Conservation (phyloP, 1,139 yeast genomes). For the Lodderomyces pseudojiufengensis region DNA sequence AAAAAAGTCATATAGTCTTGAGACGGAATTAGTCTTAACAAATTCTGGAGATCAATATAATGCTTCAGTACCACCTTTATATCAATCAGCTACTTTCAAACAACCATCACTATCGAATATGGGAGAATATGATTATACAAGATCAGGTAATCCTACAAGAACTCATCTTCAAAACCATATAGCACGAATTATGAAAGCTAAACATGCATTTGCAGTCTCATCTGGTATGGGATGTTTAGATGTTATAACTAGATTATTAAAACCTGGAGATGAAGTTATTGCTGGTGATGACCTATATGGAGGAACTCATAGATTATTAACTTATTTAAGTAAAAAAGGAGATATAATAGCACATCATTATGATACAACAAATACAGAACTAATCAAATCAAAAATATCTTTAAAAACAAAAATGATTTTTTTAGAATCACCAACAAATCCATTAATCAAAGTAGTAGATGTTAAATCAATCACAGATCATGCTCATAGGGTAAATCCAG, state of each 20-base stretch:
- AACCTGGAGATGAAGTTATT: constrained; percentile 78
- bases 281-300: constrained; percentile 95
- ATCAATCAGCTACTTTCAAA: constrained; percentile 91
- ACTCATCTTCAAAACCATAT: constrained; percentile 74
- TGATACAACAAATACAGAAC: constrained; percentile 72
- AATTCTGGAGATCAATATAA: constrained; percentile 69
- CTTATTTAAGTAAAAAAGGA: constrained; percentile 65
- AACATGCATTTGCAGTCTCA: constrained; percentile 73
- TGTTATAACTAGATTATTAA: constrained; percentile 68
- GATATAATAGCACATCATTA: constrained; percentile 69
- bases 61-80: constrained; percentile 84
- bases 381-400: constrained; percentile 52
- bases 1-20: constrained; percentile 44
- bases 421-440: constrained; percentile 89
- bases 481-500: constrained; percentile 67
- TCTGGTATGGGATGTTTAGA: constrained; percentile 94
- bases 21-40: constrained; percentile 72
- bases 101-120: constrained; percentile 69
- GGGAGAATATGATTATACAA: constrained; percentile 87
- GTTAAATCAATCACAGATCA: constrained; percentile 59
- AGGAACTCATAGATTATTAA: constrained; percentile 82
- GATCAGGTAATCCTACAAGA: constrained; percentile 95
- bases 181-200: constrained; percentile 72
- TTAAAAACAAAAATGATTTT: constrained; percentile 66
- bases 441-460: constrained; percentile 83